Percentiles rank a stretch among this genome's conserved stretches.
Evolutionary conservation across 2,329 filamentous ascomycete genomes (phyloP).

Genomic region (Fusarium transvaalense): DNA sequence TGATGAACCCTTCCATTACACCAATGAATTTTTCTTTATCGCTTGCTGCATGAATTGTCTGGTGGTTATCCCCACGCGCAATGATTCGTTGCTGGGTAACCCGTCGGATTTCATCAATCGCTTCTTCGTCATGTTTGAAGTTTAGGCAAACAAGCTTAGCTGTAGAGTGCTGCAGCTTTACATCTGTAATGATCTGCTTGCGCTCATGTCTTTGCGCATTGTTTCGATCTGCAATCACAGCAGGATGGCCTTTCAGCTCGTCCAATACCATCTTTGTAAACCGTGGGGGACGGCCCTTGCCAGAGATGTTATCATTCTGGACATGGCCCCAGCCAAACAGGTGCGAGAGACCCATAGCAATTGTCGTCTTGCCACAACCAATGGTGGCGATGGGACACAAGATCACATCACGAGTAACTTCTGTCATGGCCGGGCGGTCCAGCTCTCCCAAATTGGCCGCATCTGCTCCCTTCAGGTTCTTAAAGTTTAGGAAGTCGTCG

Average conservation of each 20-base stretch:
- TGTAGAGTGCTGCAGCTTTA: constrained; percentile 71
- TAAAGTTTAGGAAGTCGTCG: constrained; percentile 85
- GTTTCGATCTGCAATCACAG: constrained; percentile 92
- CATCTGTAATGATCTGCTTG: constrained; percentile 85
- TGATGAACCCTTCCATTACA: constrained; percentile 96
- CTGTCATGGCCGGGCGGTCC: constrained; percentile 59
- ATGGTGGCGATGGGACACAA: constrained; percentile 94
- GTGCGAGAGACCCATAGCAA: constrained; percentile 83
- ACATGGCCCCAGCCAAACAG: constrained; percentile 93
- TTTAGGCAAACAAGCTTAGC: constrained; percentile 87
- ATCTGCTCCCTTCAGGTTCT: constrained; percentile 88
- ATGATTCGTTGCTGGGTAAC: constrained; percentile 85
- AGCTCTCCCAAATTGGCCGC: constrained; percentile 81
- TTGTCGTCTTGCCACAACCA: constrained; percentile 95
- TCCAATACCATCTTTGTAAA: constrained; percentile 81
- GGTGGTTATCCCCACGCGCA: constrained; percentile 92
- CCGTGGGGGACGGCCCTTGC: constrained; percentile 78
- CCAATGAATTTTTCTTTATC: constrained; percentile 79
- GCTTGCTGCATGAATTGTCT: constrained; percentile 92
- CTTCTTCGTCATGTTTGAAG: constrained; percentile 84
- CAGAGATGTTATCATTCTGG: constrained; percentile 96
- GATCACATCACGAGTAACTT: constrained; percentile 76
- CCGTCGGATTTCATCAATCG: constrained; percentile 78
- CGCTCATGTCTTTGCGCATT: constrained; percentile 92
- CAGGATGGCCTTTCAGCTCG: constrained; percentile 72